Percentiles rank a stretch among this genome's conserved stretches.
Conservation (phyloP, 371 early-diverging fungal species). For the Encephalitozoon intestinalis region DNA sequence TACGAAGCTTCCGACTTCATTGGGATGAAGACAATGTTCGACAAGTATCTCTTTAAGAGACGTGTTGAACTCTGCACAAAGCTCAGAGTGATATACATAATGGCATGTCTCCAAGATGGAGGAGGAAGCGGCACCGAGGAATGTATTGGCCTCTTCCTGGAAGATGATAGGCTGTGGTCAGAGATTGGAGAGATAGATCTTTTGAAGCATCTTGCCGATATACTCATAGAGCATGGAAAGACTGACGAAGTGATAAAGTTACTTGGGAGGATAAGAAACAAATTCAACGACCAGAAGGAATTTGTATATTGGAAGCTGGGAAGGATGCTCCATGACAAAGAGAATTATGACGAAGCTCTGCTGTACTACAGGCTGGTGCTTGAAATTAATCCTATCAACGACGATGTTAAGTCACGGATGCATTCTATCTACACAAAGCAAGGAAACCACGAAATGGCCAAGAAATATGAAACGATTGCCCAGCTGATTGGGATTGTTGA, state of each 20-base stretch:
- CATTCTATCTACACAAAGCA: constrained; percentile 52
- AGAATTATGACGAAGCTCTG: constrained; percentile 26
- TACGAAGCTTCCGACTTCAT: constrained; percentile 24
- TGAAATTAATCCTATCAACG: constrained; percentile 25
- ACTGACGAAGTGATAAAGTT: constrained; percentile 9
- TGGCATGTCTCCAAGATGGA: not conserved
- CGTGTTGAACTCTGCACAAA: not conserved
- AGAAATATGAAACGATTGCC: constrained; percentile 44
- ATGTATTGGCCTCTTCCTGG: not conserved
- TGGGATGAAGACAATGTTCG: constrained; percentile 6
- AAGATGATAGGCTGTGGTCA: not conserved
- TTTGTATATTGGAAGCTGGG: constrained; percentile 11
- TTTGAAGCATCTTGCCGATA: not conserved
- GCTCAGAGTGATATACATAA: constrained; percentile 26
- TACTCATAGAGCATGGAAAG: constrained; percentile 1
- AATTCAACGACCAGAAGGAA: constrained; percentile 19
- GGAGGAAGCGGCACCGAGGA: not conserved
- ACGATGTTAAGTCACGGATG: constrained; percentile 46
- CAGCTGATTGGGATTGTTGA: constrained; percentile 40
- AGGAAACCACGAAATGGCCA: constrained; percentile 53
- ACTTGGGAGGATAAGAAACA: constrained; percentile 18
- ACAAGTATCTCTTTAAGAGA: not conserved
- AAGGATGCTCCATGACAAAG: not conserved
- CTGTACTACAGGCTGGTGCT: constrained; percentile 44
- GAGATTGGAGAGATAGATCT: not conserved